These are phyloP conservation scores for Starmera pachycereana DNA, from an alignment of 805 yeast species.

Conservation along the genomic window DNA sequence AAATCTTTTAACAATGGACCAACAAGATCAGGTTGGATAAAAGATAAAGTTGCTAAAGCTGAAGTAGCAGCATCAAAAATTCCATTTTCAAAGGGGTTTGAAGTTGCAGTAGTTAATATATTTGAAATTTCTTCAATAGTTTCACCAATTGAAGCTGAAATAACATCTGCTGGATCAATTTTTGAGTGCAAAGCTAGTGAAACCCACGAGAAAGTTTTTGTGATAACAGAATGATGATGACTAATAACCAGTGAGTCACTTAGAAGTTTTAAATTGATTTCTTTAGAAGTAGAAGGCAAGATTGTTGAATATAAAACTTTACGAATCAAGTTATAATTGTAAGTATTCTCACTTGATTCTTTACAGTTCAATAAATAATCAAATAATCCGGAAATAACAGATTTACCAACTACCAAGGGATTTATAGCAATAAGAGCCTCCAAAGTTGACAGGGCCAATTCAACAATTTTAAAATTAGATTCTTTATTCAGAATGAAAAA, in stretches of 20 bases:
- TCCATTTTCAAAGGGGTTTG: constrained; percentile 19
- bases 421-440: constrained; percentile 23
- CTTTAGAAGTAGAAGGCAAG: constrained; percentile 8
- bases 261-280: constrained; percentile 23
- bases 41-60: constrained; percentile 39
- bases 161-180: constrained; percentile 55
- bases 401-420: constrained; percentile 31
- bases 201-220: constrained; percentile 59
- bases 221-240: constrained; percentile 30
- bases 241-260: constrained; percentile 30
- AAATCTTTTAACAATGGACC: constrained; percentile 39
- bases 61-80: constrained; percentile 42
- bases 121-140: constrained; percentile 12
- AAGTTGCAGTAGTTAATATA: constrained; percentile 10
- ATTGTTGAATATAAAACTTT: constrained; percentile 30
- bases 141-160: constrained; percentile 21
- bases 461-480: constrained; percentile 4
- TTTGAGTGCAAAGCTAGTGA: constrained; percentile 51
- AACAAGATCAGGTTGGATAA: constrained; percentile 47
- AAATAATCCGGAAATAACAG: constrained; percentile 34
- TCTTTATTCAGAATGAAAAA: constrained; percentile 32
- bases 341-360: constrained; percentile 8
- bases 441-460: constrained; percentile 5
- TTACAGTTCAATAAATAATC: constrained; percentile 12
- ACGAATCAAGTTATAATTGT: constrained; percentile 20